phyloP scores from a whole-genome alignment of 495 filamentous ascomycete species.

The Thermochaetoides thermophila region DNA sequence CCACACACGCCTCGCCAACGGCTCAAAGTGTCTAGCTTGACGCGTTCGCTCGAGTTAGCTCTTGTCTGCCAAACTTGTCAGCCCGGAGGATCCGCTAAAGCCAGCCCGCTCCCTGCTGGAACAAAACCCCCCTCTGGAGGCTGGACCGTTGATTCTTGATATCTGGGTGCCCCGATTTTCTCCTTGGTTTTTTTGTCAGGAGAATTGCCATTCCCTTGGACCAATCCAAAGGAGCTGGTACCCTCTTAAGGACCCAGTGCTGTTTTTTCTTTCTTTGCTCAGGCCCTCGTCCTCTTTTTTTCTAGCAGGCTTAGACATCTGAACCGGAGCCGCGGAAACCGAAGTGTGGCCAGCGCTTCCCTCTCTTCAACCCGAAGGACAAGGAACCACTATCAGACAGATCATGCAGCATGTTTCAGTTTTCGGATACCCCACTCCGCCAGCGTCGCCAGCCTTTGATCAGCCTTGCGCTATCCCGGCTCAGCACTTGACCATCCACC shows the following conservation, averaged over 20 bases:
- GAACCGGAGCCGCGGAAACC: slow-evolving; percentile 3
- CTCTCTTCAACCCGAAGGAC: not conserved
- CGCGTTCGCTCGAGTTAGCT: slow-evolving; percentile 23
- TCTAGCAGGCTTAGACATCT: slow-evolving; percentile 2
- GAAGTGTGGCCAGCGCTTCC: slow-evolving; percentile 3
- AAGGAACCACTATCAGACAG: slow-evolving; percentile 18
- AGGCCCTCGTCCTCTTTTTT: slow-evolving; percentile 5
- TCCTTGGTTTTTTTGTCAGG: slow-evolving; percentile 7
- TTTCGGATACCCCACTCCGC: slow-evolving; percentile 38
- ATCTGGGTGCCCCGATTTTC: too few relatives aligned
- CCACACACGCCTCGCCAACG: slow-evolving; percentile 10
- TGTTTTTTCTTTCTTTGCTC: slow-evolving; percentile 5
- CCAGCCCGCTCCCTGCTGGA: too few relatives aligned
- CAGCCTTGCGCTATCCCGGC: slow-evolving; percentile 23
- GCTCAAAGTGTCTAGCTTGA: slow-evolving; percentile 12
- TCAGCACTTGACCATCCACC: slow-evolving; percentile 16
- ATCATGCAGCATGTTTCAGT: slow-evolving; percentile 41
- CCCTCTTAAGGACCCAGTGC: slow-evolving; percentile 8
- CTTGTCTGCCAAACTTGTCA: slow-evolving; percentile 2
- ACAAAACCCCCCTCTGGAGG: too few relatives aligned
- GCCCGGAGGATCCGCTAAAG: slow-evolving; percentile 6
- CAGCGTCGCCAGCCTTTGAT: slow-evolving; percentile 34
- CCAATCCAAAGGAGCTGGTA: slow-evolving; percentile 9
- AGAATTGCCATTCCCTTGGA: slow-evolving; percentile 7
- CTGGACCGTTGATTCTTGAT: too few relatives aligned